phyloP scores from a whole-genome alignment of 257 asterid genomes.

The Mitragyna speciosa region DNA sequence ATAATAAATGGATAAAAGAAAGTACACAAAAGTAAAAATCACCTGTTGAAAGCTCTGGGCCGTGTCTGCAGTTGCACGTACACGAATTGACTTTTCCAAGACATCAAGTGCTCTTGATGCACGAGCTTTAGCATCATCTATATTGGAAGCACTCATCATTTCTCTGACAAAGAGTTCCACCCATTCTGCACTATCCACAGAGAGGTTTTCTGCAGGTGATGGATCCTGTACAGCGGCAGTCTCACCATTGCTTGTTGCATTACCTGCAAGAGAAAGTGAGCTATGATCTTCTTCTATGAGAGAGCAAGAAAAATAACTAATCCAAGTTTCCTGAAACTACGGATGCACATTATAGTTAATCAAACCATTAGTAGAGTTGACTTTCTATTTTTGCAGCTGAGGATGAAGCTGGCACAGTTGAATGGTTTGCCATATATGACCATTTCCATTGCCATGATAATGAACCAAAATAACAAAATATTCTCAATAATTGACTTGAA shows the following conservation, averaged over 20 bases:
- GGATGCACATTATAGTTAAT: not conserved
- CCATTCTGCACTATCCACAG: conserved; percentile 38
- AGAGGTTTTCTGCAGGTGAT: conserved; percentile 17
- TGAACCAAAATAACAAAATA: not conserved
- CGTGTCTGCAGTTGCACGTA: conserved; percentile 53
- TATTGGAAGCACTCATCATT: conserved; percentile 42
- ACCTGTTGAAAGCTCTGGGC: conserved; percentile 70
- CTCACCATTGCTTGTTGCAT: conserved; percentile 39
- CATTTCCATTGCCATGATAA: not conserved
- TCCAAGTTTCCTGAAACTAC: not conserved
- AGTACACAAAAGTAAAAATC: conserved; percentile 8
- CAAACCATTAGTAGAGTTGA: not conserved
- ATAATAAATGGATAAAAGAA: not conserved
- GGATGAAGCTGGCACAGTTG: not conserved
- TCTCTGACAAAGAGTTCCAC: conserved; percentile 50
- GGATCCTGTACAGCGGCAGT: conserved; percentile 38
- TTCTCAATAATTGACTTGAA: not conserved
- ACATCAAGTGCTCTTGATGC: conserved; percentile 47
- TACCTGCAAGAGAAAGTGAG: conserved; percentile 22
- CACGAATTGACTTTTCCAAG: conserved; percentile 42
- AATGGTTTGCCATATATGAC: too few relatives aligned
- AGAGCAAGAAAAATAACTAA: not conserved
- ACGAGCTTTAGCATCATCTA: conserved; percentile 52
- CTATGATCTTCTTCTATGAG: not conserved
- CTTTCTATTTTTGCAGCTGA: not conserved